phyloP scores from a whole-genome alignment of 106 monocot genomes.

The Posidonia australis region DNA sequence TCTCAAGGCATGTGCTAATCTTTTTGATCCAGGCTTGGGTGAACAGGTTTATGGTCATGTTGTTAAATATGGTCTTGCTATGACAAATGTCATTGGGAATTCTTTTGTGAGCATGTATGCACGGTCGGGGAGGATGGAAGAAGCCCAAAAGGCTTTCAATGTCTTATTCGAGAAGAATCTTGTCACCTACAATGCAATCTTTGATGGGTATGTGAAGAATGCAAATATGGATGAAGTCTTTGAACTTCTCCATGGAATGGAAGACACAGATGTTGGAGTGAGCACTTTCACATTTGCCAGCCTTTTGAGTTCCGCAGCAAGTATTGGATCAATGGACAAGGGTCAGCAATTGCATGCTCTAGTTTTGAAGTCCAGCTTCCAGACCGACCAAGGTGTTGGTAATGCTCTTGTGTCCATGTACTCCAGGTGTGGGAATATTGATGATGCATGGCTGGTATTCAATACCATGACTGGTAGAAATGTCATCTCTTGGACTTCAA shows the following conservation, averaged over 20 bases:
- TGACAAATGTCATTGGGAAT: slow-evolving; percentile 48
- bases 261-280: slow-evolving; percentile 30
- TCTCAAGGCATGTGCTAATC: slow-evolving; percentile 58
- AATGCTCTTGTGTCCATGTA: slow-evolving; percentile 90
- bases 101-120: slow-evolving; percentile 56
- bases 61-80: slow-evolving; percentile 36
- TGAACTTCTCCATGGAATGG: slow-evolving; percentile 24
- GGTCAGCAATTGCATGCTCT: slow-evolving; percentile 60
- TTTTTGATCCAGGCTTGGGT: slow-evolving; percentile 26
- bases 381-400: slow-evolving; percentile 28
- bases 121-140: slow-evolving; percentile 47
- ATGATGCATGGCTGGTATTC: slow-evolving; percentile 51
- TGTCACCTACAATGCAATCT: slow-evolving; percentile 38
- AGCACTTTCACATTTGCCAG: slow-evolving; percentile 68
- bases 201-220: slow-evolving; percentile 44
- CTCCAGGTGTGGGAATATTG: slow-evolving; percentile 59
- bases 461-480: slow-evolving; percentile 36
- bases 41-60: slow-evolving; percentile 48
- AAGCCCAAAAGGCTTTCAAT: slow-evolving; percentile 61
- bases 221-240: slow-evolving; percentile 25
- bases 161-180: slow-evolving; percentile 54
- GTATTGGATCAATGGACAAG: slow-evolving; percentile 43
- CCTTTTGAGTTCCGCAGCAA: slow-evolving; percentile 60
- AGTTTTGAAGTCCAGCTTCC: slow-evolving; percentile 43
- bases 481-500: slow-evolving; percentile 73